These are phyloP conservation scores for Cenchrus americanus DNA, from an alignment of 176 grass and related monocot species.

Conservation along the genomic window DNA sequence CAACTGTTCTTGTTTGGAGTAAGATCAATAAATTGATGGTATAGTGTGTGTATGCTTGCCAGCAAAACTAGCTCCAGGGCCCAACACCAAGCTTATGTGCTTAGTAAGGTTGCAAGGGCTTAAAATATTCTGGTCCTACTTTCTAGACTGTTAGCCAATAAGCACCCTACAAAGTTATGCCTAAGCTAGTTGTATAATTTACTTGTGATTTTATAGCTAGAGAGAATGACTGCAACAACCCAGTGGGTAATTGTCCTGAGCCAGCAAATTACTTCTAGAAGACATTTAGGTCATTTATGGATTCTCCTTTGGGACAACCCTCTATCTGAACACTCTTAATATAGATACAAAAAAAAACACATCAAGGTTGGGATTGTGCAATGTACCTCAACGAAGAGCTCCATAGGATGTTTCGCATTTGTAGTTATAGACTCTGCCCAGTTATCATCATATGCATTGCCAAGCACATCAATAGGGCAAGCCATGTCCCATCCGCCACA, in stretches of 20 bases:
- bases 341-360: not conserved
- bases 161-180: not conserved
- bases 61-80: not conserved
- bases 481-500: conserved; percentile 98
- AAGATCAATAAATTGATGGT: conserved; percentile 25
- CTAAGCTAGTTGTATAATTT: not conserved
- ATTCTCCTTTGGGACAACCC: not conserved
- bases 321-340: not conserved
- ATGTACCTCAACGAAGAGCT: conserved; percentile 75
- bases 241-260: not conserved
- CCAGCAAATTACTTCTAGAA: not conserved
- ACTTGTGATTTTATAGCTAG: not conserved
- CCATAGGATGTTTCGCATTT: conserved; percentile 62
- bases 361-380: not conserved
- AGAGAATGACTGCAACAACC: not conserved
- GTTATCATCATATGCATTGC: conserved; percentile 53
- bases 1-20: conserved; percentile 4
- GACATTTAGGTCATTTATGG: not conserved
- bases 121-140: not conserved
- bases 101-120: conserved; percentile 11
- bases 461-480: conserved; percentile 75
- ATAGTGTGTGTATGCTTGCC: not conserved
- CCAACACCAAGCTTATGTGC: not conserved
- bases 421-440: conserved; percentile 43
- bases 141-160: conserved; percentile 15